Conservation (phyloP, 106 monocot genomes). For the Dactylorhiza incarnata region DNA sequence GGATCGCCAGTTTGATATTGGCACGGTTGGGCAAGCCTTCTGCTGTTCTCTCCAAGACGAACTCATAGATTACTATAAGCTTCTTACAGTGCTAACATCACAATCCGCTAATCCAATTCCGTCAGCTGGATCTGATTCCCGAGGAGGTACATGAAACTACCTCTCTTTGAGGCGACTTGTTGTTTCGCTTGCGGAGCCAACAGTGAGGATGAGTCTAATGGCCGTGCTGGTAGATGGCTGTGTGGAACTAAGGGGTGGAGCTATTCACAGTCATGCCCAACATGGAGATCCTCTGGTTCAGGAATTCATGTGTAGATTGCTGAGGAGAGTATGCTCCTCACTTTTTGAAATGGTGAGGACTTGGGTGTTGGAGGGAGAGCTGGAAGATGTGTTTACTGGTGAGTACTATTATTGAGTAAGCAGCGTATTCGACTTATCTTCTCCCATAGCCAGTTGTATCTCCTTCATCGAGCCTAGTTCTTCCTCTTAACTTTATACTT, state of each 20-base stretch:
- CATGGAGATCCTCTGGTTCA: slow-evolving; percentile 82
- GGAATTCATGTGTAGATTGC: slow-evolving; percentile 84
- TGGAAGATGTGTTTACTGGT: slow-evolving; percentile 69
- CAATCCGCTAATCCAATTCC: slow-evolving; percentile 68
- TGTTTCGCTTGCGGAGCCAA: slow-evolving; percentile 93
- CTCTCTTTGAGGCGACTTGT: slow-evolving; percentile 63
- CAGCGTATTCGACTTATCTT: too few relatives aligned
- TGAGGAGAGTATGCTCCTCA: slow-evolving; percentile 76
- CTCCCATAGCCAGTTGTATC: too few relatives aligned
- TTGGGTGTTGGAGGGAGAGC: slow-evolving; percentile 95
- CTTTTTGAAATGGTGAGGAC: slow-evolving; percentile 86
- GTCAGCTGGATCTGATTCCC: slow-evolving; percentile 19
- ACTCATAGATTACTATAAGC: slow-evolving; percentile 77
- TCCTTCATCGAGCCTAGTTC: too few relatives aligned
- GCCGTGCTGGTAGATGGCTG: slow-evolving; percentile 79
- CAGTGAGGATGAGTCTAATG: slow-evolving; percentile 87
- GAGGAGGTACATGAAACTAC: slow-evolving; percentile 36
- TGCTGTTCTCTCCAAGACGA: slow-evolving; percentile 81
- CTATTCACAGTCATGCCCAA: slow-evolving; percentile 66
- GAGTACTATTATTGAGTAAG: too few relatives aligned
- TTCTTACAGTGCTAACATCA: slow-evolving; percentile 77
- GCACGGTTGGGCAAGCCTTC: slow-evolving; percentile 84
- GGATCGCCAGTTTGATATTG: slow-evolving; percentile 40
- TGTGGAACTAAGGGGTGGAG: slow-evolving; percentile 59
- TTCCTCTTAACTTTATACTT: too few relatives aligned